phyloP scores from a whole-genome alignment of 2,329 filamentous ascomycete genomes.

The Neospermospora avenae region DNA sequence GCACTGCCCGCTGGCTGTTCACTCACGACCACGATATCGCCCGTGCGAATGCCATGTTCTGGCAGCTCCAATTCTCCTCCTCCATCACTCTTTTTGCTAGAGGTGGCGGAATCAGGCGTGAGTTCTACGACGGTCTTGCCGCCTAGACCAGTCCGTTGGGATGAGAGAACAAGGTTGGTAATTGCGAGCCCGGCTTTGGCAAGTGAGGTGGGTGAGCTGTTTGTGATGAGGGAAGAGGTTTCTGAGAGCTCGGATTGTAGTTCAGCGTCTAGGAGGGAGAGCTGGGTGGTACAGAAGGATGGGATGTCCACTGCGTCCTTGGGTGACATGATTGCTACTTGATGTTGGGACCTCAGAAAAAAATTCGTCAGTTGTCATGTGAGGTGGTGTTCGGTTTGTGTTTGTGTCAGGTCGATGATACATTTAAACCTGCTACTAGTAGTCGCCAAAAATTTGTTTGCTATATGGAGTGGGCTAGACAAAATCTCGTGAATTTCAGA shows the following conservation, averaged over 20 bases:
- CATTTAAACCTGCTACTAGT: background rate
- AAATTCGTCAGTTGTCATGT: constrained; percentile 11
- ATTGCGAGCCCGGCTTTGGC: constrained; percentile 77
- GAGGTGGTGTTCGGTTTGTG: constrained; percentile 4
- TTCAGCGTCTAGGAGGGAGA: constrained; percentile 67
- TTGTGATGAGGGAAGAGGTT: constrained; percentile 63
- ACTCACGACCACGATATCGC: constrained; percentile 73
- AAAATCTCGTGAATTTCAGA: background rate
- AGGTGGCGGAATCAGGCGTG: constrained; percentile 63
- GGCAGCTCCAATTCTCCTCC: constrained; percentile 51
- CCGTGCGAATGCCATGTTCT: constrained; percentile 71
- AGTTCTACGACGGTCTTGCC: constrained; percentile 90
- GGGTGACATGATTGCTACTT: constrained; percentile 35
- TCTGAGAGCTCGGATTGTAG: constrained; percentile 70
- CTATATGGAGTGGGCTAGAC: background rate
- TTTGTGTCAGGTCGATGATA: background rate
- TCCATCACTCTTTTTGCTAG: constrained; percentile 20
- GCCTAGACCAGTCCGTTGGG: constrained; percentile 83
- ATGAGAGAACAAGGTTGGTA: constrained; percentile 68
- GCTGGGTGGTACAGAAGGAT: constrained; percentile 67
- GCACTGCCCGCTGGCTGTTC: constrained; percentile 68
- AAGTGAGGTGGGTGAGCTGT: constrained; percentile 65
- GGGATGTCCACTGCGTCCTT: constrained; percentile 51
- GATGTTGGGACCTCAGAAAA: background rate
- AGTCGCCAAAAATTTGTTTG: background rate